A percentile compares a stretch with the other conserved stretches of the same genome.
These are phyloP conservation scores for Suillus bovinus DNA, from an alignment of 768 basidiomycete species.

Conservation along the genomic window DNA sequence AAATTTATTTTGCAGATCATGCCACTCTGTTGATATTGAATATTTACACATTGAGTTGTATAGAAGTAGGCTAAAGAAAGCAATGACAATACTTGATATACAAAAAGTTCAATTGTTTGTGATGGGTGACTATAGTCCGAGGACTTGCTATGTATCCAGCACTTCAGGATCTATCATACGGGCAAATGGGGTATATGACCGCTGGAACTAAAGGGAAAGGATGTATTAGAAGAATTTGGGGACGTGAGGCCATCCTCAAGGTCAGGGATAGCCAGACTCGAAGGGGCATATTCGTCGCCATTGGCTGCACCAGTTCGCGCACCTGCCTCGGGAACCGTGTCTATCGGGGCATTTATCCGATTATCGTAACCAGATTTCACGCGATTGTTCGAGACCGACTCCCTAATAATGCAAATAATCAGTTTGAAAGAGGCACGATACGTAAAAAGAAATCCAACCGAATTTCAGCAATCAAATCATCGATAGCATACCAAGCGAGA, in stretches of 20 bases:
- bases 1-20: slow-evolving; percentile 4
- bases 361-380: slow-evolving; percentile 74
- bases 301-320: slow-evolving; percentile 63
- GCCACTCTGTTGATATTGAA: neutral
- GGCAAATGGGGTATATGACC: slow-evolving; percentile 41
- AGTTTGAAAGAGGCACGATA: slow-evolving; percentile 9
- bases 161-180: slow-evolving; percentile 21
- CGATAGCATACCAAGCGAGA: slow-evolving; percentile 73
- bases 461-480: slow-evolving; percentile 81
- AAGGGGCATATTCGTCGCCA: slow-evolving; percentile 61
- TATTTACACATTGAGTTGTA: neutral
- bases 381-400: slow-evolving; percentile 80
- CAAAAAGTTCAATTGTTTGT: neutral
- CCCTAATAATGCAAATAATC: slow-evolving; percentile 34
- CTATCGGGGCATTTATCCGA: slow-evolving; percentile 64
- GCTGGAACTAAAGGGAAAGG: slow-evolving; percentile 34
- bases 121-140: neutral
- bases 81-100: neutral
- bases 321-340: slow-evolving; percentile 71
- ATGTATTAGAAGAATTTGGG: slow-evolving; percentile 10
- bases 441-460: slow-evolving; percentile 45
- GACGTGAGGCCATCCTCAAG: slow-evolving; percentile 39
- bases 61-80: neutral
- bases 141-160: neutral
- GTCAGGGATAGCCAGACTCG: slow-evolving; percentile 45